Evolutionary conservation across 257 asterid genomes (phyloP).

Genomic region (Salvia miltiorrhiza): DNA sequence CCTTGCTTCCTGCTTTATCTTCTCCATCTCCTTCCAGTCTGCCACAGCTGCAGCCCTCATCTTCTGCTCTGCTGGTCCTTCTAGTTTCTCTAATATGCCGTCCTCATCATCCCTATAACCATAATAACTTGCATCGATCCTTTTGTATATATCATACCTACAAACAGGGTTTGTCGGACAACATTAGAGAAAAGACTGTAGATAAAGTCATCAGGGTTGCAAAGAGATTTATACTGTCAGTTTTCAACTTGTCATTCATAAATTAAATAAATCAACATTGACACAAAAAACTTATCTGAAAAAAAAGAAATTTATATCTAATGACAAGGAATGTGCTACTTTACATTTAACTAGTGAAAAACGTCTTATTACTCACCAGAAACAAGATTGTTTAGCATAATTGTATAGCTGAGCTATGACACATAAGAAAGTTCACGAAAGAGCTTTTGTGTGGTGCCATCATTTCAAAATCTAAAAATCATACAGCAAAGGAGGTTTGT

Average conservation of each 20-base stretch:
- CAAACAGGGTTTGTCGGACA: slow-evolving; percentile 11
- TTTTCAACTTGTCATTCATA: background rate
- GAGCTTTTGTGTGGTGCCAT: background rate
- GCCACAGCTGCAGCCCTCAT: slow-evolving; percentile 70
- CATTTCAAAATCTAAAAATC: background rate
- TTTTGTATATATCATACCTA: slow-evolving; percentile 92
- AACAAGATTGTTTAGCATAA: background rate
- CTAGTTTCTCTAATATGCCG: slow-evolving; percentile 73
- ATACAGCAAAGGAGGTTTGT: background rate
- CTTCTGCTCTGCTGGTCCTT: slow-evolving; percentile 73
- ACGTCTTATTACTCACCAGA: background rate
- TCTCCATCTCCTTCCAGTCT: slow-evolving; percentile 79
- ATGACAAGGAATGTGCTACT: background rate
- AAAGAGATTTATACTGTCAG: background rate
- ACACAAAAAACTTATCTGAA: background rate
- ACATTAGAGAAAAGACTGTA: slow-evolving; percentile 8
- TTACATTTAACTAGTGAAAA: background rate
- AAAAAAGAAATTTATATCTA: background rate
- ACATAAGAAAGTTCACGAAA: background rate
- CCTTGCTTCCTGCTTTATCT: slow-evolving; percentile 85
- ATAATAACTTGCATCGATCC: slow-evolving; percentile 93
- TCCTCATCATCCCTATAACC: slow-evolving; percentile 98
- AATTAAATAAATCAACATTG: background rate
- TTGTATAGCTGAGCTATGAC: background rate
- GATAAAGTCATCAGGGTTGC: background rate